phyloP scores from a whole-genome alignment of 495 filamentous ascomycete species.

The Penicillium angulare region DNA sequence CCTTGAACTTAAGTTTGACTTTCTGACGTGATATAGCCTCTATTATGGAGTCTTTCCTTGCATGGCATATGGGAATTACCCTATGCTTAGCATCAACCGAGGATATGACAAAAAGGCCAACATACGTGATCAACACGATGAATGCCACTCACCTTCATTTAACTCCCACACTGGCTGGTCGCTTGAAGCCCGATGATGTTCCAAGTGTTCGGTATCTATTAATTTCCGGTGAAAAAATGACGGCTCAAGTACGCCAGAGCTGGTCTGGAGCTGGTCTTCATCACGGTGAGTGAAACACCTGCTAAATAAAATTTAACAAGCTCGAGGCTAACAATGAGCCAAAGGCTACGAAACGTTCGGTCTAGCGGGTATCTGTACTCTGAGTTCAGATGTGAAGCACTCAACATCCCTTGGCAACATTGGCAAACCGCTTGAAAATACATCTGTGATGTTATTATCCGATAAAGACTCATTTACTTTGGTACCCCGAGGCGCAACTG shows the following conservation, averaged over 20 bases:
- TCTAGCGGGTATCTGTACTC: conserved; percentile 72
- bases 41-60: conserved; percentile 78
- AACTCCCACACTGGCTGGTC: conserved; percentile 72
- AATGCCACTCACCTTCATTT: conserved; percentile 71
- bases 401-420: conserved; percentile 56
- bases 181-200: conserved; percentile 59
- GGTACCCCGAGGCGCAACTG: conserved; percentile 64
- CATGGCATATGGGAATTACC: conserved; percentile 71
- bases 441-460: conserved; percentile 64
- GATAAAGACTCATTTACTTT: conserved; percentile 36
- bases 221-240: conserved; percentile 70
- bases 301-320: background rate
- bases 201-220: conserved; percentile 66
- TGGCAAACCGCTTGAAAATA: conserved; percentile 65
- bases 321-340: background rate
- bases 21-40: conserved; percentile 48
- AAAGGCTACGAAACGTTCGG: conserved; percentile 68
- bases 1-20: background rate
- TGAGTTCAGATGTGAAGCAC: conserved; percentile 44
- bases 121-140: conserved; percentile 54
- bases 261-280: conserved; percentile 68
- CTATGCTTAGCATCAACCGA: conserved; percentile 68
- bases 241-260: conserved; percentile 56
- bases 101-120: conserved; percentile 61
- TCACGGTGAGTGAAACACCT: conserved; percentile 48